Conservation (phyloP, 345 rosid genomes). For the Moricandia arvensis region DNA sequence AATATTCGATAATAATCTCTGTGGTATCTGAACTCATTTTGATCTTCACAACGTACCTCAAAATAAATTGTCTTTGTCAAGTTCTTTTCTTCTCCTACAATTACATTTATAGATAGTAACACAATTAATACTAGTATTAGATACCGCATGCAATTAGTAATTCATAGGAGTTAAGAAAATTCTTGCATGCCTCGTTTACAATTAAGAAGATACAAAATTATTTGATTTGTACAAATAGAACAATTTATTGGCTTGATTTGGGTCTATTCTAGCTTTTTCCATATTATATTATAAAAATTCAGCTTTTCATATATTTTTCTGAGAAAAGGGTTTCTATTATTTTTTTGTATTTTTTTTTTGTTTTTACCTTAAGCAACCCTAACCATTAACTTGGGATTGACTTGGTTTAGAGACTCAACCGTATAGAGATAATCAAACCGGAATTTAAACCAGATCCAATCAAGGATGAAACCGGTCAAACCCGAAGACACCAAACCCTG, state of each 20-base stretch:
- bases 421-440: too few relatives aligned
- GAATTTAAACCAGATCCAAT: too few relatives aligned
- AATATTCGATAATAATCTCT: background rate
- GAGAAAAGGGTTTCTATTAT: too few relatives aligned
- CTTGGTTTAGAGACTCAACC: too few relatives aligned
- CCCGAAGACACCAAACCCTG: too few relatives aligned
- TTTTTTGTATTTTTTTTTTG: too few relatives aligned
- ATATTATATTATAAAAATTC: background rate
- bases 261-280: background rate
- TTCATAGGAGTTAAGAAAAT: background rate
- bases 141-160: background rate
- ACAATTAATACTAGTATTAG: background rate
- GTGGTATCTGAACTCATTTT: conserved; percentile 13
- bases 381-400: too few relatives aligned
- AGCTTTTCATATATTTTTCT: too few relatives aligned
- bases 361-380: too few relatives aligned
- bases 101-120: background rate
- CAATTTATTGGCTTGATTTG: background rate
- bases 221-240: too few relatives aligned
- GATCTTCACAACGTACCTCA: background rate
- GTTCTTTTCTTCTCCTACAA: background rate
- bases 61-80: background rate
- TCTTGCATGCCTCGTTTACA: conserved; percentile 5
- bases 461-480: too few relatives aligned
- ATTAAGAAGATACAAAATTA: too few relatives aligned